Conservation (phyloP, 495 filamentous ascomycete genomes). For the Penicillium odoratum region DNA sequence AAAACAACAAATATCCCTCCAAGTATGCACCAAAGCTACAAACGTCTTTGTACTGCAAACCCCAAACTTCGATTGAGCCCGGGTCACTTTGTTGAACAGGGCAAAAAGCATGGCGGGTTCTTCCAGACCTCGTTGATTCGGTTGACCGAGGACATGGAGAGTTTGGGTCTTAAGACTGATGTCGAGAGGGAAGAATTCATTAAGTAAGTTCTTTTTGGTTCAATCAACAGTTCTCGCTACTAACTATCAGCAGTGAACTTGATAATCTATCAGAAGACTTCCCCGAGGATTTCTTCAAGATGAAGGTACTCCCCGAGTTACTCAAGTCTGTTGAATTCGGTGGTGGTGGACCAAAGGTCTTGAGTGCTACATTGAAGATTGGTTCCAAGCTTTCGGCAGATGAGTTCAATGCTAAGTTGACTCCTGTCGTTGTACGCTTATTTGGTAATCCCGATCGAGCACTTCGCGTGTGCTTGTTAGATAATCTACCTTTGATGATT, state of each 20-base stretch:
- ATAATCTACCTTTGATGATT: slow-evolving; percentile 89
- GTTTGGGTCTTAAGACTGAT: slow-evolving; percentile 82
- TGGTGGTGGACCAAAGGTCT: slow-evolving; percentile 90
- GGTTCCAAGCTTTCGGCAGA: slow-evolving; percentile 81
- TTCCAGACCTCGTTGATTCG: slow-evolving; percentile 92
- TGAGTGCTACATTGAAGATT: slow-evolving; percentile 85
- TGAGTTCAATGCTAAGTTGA: slow-evolving; percentile 82
- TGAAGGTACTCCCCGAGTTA: slow-evolving; percentile 94
- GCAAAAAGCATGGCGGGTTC: slow-evolving; percentile 76
- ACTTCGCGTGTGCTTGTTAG: slow-evolving; percentile 85
- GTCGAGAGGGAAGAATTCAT: slow-evolving; percentile 83
- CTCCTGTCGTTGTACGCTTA: slow-evolving; percentile 81
- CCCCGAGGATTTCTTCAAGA: slow-evolving; percentile 95
- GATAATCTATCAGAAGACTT: slow-evolving; percentile 89
- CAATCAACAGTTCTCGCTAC: not conserved
- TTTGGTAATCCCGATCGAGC: slow-evolving; percentile 92
- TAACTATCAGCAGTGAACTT: slow-evolving; percentile 60
- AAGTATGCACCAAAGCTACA: slow-evolving; percentile 85
- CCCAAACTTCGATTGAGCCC: slow-evolving; percentile 84
- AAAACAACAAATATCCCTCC: slow-evolving; percentile 86
- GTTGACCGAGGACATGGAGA: slow-evolving; percentile 88
- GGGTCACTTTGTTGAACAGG: slow-evolving; percentile 86
- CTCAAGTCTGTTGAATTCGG: slow-evolving; percentile 97
- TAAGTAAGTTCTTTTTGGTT: slow-evolving; percentile 51
- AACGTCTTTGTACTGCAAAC: slow-evolving; percentile 80